Percentiles rank a stretch among this genome's conserved stretches.
Evolutionary conservation across 805 yeast genomes (phyloP).

Genomic region (Saccharomycodes ludwigii): DNA sequence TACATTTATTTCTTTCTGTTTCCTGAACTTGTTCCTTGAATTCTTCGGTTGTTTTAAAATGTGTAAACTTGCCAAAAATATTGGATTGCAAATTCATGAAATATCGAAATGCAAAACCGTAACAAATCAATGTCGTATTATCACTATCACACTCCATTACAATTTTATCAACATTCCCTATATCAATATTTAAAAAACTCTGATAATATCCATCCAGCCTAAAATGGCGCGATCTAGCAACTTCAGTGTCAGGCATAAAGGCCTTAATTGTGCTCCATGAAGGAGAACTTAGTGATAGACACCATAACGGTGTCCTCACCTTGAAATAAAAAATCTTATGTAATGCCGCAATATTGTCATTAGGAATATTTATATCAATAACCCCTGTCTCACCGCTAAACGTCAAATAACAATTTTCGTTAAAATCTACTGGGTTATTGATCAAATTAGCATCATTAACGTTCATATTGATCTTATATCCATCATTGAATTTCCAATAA

Average conservation of each 20-base stretch:
- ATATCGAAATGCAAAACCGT: constrained; percentile 71
- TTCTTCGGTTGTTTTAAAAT: constrained; percentile 79
- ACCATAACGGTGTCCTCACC: constrained; percentile 44
- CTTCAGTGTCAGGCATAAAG: constrained; percentile 46
- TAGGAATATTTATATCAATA: constrained; percentile 43
- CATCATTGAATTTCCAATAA: constrained; percentile 38
- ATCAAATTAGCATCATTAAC: constrained; percentile 82
- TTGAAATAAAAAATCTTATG: constrained; percentile 39
- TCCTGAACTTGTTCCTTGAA: constrained; percentile 30
- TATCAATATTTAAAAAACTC: constrained; percentile 42
- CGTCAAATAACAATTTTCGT: constrained; percentile 66
- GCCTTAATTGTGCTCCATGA: constrained; percentile 83
- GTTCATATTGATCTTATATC: constrained; percentile 54
- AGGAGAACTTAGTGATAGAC: constrained; percentile 62
- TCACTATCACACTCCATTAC: constrained; percentile 53
- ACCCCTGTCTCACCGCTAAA: constrained; percentile 51
- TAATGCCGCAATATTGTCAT: constrained; percentile 38
- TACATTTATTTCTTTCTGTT: not conserved
- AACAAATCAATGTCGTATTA: constrained; percentile 54
- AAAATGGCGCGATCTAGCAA: constrained; percentile 61
- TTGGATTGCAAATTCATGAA: constrained; percentile 70
- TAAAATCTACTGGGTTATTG: constrained; percentile 76
- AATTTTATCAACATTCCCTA: constrained; percentile 59
- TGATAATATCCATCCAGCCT: constrained; percentile 53
- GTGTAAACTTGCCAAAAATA: constrained; percentile 79